Base-by-base conservation (phyloP, 306 rosid genomes). In the Lithocarpus polystachyus region DNA sequence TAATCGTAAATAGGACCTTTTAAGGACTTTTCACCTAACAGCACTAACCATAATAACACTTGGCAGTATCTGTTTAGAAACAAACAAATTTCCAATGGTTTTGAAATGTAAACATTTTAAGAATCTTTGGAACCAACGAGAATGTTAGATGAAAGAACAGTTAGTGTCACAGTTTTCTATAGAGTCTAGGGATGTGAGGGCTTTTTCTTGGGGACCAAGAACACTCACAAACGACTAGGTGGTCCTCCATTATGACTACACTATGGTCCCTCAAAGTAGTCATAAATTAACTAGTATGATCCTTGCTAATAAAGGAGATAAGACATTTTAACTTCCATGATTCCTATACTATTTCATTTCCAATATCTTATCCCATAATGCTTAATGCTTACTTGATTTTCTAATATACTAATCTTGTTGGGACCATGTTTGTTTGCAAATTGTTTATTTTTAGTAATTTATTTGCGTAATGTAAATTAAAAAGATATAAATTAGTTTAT, bases 191-290 rank as follows among this genome's bases (percentile, higher is more conserved):
- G 45, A 40, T 40, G 74, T 81, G 54, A 22, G 59, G 19, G 51
- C 68, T 19, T 15, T 78, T 68, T 59, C 20, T 40, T 1, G 35
- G 45, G 73, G 77, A 79, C 77, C n/a, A 62, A 2, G 13, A 33
- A 43, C 24, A 5, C 24, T 8, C 51, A 13, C 13, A 33, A 62
- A 62, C 51, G 68, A 76, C 6, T 2, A 33, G 12, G 79, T 76
- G 79, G 84, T 75, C 73, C 82, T 84, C 81, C 73, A 19, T 43
- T 33, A 56, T 17, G 22, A 56, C 35, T 33, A 84, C 78, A 56
- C 56, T 8, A 19, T 45, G 26, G 48, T 8, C 74, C 53, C 57
- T 24, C n/a, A 24, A 48, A 12, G 6, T 19, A 71, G 40, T 7
- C 70, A 64, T 28, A 29, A 67, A 64, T 29, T 19, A 35, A 9